Base-by-base conservation (phyloP, 768 basidiomycete genomes). In the Chalciporus chontae region DNA sequence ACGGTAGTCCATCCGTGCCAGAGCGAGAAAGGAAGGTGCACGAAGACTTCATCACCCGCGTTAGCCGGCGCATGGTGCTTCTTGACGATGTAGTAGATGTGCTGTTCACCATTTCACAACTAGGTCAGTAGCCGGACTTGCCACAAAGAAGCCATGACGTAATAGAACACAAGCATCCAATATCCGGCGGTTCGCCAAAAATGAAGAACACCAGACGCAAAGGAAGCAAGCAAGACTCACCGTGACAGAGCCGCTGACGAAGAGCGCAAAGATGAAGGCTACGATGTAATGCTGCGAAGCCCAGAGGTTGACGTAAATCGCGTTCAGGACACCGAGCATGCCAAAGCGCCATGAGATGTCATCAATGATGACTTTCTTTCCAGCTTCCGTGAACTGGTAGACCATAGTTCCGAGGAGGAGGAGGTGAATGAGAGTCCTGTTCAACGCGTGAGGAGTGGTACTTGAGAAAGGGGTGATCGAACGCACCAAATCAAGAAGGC, bases 61-160 rank as follows among this genome's bases (percentile, higher is more conserved):
- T 64, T 78, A 60, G 87, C 76, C 23, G 89, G 71, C 23, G 76
- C 67, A 66, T 93, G 84, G 54, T 83, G 79, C 70, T 93, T 91
- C 78, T 95, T 94, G 64, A 97, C 86, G 51, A 90, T 73, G 65
- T 94, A 97, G 74, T 98, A 96, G 67, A 95, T 90, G 69, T 94
- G 92, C 78, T 86, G 34, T 29, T 43, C 47, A 52, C 8, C 40
- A 29, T 50, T 49, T 36, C 23, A 10, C 24, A 53, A 31, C 31
- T 15, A 24, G 13, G 48, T 64, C 26, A 64, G 58, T 14, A 49
- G 46, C 38, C 29, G 10, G 19, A 58, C 60, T 49, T 47, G 40
- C 43, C 43, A 44, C 26, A 8, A 26, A 8, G 37, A n/a, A 32
- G 29, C 27, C 10, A 36, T 44, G 44, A 50, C 48, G 47, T 49